Evolutionary conservation across 192 early-diverging fungal genomes (phyloP).

Genomic region (Coemansia furcata): DNA sequence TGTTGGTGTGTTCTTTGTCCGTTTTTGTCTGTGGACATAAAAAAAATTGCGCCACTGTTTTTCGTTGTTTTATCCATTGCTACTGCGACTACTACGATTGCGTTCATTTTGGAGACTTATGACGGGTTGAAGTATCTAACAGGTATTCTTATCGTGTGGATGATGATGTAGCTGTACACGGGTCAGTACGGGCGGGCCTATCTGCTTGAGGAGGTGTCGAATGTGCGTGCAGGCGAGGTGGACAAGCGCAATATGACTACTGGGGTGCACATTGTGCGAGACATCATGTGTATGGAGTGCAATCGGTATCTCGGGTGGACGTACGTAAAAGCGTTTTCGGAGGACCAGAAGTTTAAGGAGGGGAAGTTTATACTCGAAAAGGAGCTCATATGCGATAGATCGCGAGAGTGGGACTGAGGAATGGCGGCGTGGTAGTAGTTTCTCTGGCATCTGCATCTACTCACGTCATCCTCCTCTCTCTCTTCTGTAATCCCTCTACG

Average conservation of each 20-base stretch:
- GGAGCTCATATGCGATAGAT: conserved; percentile 34
- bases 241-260: conserved; percentile 50
- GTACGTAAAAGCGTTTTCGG: conserved; percentile 37
- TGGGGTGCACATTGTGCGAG: conserved; percentile 46
- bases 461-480: neutral
- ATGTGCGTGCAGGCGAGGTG: conserved; percentile 36
- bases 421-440: neutral
- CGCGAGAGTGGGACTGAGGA: conserved; percentile 36
- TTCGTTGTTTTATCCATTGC: neutral
- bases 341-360: conserved; percentile 45
- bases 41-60: neutral
- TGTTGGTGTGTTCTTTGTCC: neutral
- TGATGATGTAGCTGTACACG: conserved; percentile 37
- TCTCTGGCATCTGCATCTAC: neutral
- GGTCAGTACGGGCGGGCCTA: conserved; percentile 46
- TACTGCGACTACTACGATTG: neutral
- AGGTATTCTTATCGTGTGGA: neutral
- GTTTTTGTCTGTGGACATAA: neutral
- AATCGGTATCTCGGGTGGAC: conserved; percentile 50
- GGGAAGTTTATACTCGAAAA: conserved; percentile 51
- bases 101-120: neutral
- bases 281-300: conserved; percentile 46
- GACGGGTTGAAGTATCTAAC: neutral
- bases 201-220: conserved; percentile 33
- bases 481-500: neutral